Percentiles rank a stretch among this genome's conserved stretches.
Conservation (phyloP, 208 protist species). For the Wallacemonas rigidus region DNA sequence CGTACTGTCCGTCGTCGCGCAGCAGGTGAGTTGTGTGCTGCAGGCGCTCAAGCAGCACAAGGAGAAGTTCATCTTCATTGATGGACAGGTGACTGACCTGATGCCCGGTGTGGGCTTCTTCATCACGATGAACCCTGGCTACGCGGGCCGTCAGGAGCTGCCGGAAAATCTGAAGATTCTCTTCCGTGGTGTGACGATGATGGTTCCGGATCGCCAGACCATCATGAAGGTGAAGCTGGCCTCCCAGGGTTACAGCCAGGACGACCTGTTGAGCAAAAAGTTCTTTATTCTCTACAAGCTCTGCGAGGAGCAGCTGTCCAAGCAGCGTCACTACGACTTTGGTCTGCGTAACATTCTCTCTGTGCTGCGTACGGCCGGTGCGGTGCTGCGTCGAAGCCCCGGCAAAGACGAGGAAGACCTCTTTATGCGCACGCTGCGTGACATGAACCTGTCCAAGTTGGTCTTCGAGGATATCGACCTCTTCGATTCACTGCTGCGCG, state of each 20-base stretch:
- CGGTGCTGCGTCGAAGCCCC: conserved; percentile 84
- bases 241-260: conserved; percentile 92
- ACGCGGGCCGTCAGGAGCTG: conserved; percentile 98
- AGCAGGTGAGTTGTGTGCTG: conserved; percentile 93
- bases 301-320: conserved; percentile 98
- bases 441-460: conserved; percentile 98
- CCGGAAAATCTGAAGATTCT: conserved; percentile 98
- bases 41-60: conserved; percentile 93
- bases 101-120: conserved; percentile 96
- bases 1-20: conserved; percentile 94
- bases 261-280: conserved; percentile 94
- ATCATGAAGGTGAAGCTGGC: conserved; percentile 97
- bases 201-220: conserved; percentile 98
- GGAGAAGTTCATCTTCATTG: conserved; percentile 93
- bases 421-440: conserved; percentile 96
- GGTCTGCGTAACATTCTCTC: conserved; percentile 98
- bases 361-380: conserved; percentile 95
- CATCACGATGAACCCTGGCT: conserved; percentile 99
- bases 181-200: conserved; percentile 98
- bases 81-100: conserved; percentile 90
- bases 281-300: conserved; percentile 95
- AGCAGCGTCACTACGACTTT: conserved; percentile 98
- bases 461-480: conserved; percentile 97
- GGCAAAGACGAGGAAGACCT: conserved; percentile 94
- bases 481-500: conserved; percentile 95